phyloP scores from a whole-genome alignment of 805 yeast species.

The Wickerhamomyces alni region DNA sequence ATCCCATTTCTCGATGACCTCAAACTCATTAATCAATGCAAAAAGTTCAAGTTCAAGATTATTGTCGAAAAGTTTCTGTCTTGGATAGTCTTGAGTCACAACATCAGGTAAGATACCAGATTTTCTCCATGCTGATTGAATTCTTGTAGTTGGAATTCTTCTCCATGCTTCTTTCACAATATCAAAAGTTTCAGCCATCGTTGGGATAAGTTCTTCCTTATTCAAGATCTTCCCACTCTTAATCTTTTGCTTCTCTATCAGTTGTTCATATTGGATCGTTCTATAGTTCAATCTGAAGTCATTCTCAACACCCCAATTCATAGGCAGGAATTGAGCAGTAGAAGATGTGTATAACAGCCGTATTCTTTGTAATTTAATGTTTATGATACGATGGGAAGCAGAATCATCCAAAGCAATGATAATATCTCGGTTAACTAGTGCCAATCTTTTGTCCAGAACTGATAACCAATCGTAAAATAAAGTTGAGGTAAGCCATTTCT shows the following conservation, averaged over 20 bases:
- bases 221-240: slow-evolving; percentile 16
- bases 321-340: slow-evolving; percentile 42
- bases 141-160: slow-evolving; percentile 28
- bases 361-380: slow-evolving; percentile 40
- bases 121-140: slow-evolving; percentile 38
- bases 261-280: slow-evolving; percentile 44
- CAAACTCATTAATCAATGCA: slow-evolving; percentile 39
- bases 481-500: slow-evolving; percentile 59
- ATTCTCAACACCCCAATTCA: slow-evolving; percentile 57
- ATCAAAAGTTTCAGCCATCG: slow-evolving; percentile 51
- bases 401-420: slow-evolving; percentile 55
- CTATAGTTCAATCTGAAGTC: slow-evolving; percentile 57
- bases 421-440: slow-evolving; percentile 42
- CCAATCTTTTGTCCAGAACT: slow-evolving; percentile 52
- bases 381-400: slow-evolving; percentile 54
- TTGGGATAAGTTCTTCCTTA: slow-evolving; percentile 37
- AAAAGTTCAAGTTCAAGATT: slow-evolving; percentile 35
- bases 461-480: slow-evolving; percentile 58
- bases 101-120: slow-evolving; percentile 34
- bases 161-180: slow-evolving; percentile 57
- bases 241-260: slow-evolving; percentile 23
- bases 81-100: slow-evolving; percentile 23
- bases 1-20: slow-evolving; percentile 54
- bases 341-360: slow-evolving; percentile 33
- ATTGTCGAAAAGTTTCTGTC: slow-evolving; percentile 27